These are phyloP conservation scores for Apiospora marii DNA, from an alignment of 2,329 filamentous ascomycete species.

Conservation along the genomic window DNA sequence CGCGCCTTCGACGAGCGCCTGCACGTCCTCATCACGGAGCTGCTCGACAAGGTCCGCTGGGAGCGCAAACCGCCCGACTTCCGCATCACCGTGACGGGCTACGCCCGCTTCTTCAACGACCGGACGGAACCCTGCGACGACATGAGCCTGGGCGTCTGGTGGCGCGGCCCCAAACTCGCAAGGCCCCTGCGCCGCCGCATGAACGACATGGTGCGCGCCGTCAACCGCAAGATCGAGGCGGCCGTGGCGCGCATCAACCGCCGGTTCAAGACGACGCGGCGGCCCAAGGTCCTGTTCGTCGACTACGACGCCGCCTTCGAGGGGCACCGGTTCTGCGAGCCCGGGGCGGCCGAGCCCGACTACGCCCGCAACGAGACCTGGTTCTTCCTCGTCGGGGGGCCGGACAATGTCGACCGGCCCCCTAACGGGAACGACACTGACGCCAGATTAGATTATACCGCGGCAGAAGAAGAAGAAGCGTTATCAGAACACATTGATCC, in stretches of 20 bases:
- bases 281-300: constrained; percentile 51
- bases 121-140: constrained; percentile 52
- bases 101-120: constrained; percentile 57
- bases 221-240: constrained; percentile 49
- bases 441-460: too few relatives aligned
- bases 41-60: constrained; percentile 53
- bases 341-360: constrained; percentile 50
- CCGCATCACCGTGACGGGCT: constrained; percentile 54
- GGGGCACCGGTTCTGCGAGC: constrained; percentile 55
- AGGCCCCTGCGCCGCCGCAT: constrained; percentile 48
- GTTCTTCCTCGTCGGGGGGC: constrained; percentile 57
- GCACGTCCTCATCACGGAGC: constrained; percentile 49
- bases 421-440: constrained; percentile 32
- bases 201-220: constrained; percentile 53
- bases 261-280: constrained; percentile 41
- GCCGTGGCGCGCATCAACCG: constrained; percentile 48
- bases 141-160: constrained; percentile 56
- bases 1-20: constrained; percentile 50
- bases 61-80: constrained; percentile 53
- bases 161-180: constrained; percentile 51
- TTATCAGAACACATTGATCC: constrained; percentile 48
- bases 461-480: constrained; percentile 31
- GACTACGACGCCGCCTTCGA: constrained; percentile 54
- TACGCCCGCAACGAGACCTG: constrained; percentile 53
- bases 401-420: constrained; percentile 44